Evolutionary conservation across 768 basidiomycete genomes (phyloP), one percentile per base, ranked within the genome.

Genomic region (Hirschioporus abietinus): DNA sequence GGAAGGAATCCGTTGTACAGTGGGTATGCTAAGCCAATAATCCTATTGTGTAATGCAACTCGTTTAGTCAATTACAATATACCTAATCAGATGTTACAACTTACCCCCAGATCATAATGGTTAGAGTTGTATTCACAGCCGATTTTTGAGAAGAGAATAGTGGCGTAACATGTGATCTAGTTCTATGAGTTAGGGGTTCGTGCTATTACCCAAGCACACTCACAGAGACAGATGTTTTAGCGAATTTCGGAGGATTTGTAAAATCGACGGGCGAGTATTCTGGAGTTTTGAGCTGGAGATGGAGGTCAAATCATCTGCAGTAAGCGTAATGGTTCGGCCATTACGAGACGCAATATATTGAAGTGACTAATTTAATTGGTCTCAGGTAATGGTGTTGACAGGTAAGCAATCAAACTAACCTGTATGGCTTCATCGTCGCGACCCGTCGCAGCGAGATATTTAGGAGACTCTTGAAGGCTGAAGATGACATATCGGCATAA

Each of bases 401-500:
- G n/a, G n/a, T n/a, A 36, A 36, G 35, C 35, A 36, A 36, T 36
- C 35, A 36, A 36, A 35, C 75, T 26, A 57, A 82, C 82, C 68
- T 77, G 74, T 62, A 88, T 77, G 7, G 86, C 86, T 60, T 87
- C 84, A 62, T 78, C 77, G 69, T 89, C 86, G 58, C 81, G 81
- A 26, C 86, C 85, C 70, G 84, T 82, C 5, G 80, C 81, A 25
- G 87, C 76, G 24, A 88, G 80, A 73, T 83, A 89, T 70, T 88
- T 88, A 9, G 87, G 82, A 0, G 85, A 85, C 71, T 88, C 88
- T 70, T 86, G 82, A 64, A 88, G 77, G 67, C 81, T 82, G 68
- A 89, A 87, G 26, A 88, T 75, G 65, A 85, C 73, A 75, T 82
- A 86, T 30, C 87, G 86, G 65, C 80, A 68, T 67, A 85, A 72